These are phyloP conservation scores for Fusarium proliferatum DNA, from an alignment of 2,329 filamentous ascomycete genomes.

Conservation along the genomic window DNA sequence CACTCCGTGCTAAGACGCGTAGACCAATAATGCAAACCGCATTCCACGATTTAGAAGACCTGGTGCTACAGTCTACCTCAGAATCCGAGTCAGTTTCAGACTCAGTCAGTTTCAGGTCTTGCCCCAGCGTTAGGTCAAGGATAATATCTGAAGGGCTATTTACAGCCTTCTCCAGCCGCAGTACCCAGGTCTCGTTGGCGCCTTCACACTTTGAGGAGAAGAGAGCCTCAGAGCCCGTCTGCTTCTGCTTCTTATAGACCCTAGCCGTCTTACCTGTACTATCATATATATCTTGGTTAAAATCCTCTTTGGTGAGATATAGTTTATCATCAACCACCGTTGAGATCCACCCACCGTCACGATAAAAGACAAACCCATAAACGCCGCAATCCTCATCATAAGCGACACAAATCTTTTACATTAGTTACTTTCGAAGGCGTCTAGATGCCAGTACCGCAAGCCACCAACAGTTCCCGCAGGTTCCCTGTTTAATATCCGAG, in stretches of 20 bases:
- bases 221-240: conserved; percentile 78
- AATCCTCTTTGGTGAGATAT: conserved; percentile 84
- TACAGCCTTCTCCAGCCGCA: conserved; percentile 78
- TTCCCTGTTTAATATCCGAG: conserved; percentile 80
- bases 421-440: conserved; percentile 67
- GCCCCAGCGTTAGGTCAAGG: too few species aligned
- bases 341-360: conserved; percentile 90
- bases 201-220: conserved; percentile 81
- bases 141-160: not conserved
- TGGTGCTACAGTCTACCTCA: too few species aligned
- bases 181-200: conserved; percentile 84
- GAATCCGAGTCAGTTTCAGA: not conserved
- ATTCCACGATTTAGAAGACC: not conserved
- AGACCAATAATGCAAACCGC: not conserved
- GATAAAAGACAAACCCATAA: conserved; percentile 88
- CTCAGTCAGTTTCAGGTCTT: not conserved
- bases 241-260: conserved; percentile 75
- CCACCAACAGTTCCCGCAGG: conserved; percentile 82
- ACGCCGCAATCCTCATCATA: conserved; percentile 64
- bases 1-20: not conserved
- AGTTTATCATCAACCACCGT: conserved; percentile 93
- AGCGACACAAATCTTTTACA: not conserved
- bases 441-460: conserved; percentile 72
- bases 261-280: conserved; percentile 57
- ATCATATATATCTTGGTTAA: conserved; percentile 80